Evolutionary conservation across 257 asterid species (phyloP).

Genomic region (Salvia miltiorrhiza): DNA sequence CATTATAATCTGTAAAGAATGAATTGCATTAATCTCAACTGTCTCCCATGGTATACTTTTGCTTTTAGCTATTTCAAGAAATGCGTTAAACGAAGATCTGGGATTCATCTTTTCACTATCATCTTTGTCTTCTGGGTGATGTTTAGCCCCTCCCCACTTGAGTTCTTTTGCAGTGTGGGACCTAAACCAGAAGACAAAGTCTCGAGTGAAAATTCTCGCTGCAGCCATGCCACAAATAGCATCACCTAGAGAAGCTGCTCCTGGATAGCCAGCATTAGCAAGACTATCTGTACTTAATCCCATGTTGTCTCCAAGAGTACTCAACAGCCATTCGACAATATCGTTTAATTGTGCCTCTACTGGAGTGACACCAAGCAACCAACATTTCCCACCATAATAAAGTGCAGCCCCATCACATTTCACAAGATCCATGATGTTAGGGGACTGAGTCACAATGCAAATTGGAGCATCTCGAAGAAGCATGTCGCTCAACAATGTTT

Average conservation of each 20-base stretch:
- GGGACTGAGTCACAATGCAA: constrained; percentile 55
- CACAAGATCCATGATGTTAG: constrained; percentile 62
- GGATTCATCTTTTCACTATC: constrained; percentile 60
- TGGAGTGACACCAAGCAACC: constrained; percentile 68
- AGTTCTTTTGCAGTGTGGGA: constrained; percentile 47
- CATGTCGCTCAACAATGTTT: constrained; percentile 59
- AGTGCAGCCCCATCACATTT: constrained; percentile 72
- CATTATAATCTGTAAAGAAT: constrained; percentile 63
- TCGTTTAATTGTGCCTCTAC: constrained; percentile 43
- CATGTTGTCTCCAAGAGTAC: constrained; percentile 34
- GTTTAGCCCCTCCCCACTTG: constrained; percentile 67
- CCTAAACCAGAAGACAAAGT: constrained; percentile 66
- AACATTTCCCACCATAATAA: constrained; percentile 43
- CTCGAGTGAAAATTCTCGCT: constrained; percentile 40
- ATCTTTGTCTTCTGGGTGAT: constrained; percentile 48
- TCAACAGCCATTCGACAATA: constrained; percentile 47
- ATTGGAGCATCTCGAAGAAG: constrained; percentile 54
- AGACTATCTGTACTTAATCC: constrained; percentile 65
- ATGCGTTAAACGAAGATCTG: constrained; percentile 55
- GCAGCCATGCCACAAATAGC: constrained; percentile 63
- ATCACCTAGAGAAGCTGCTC: constrained; percentile 47
- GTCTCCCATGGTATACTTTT: constrained; percentile 57
- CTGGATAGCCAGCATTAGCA: constrained; percentile 50
- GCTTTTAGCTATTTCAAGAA: constrained; percentile 55
- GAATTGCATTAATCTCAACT: constrained; percentile 57